Evolutionary conservation across 2,329 filamentous ascomycete species (phyloP).

Genomic region (Magnaporthales sp.): DNA sequence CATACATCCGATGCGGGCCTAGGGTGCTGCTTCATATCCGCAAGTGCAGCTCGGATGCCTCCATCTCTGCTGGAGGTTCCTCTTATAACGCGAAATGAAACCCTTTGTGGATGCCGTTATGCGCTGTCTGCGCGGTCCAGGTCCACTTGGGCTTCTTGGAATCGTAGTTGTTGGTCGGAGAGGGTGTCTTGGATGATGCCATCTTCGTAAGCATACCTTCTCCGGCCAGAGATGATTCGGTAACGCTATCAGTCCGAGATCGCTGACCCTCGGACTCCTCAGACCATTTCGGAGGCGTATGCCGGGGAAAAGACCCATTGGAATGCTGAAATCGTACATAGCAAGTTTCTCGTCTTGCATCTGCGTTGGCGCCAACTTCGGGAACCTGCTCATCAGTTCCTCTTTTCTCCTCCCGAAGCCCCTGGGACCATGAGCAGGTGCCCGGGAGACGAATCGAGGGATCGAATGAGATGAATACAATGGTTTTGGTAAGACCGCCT

Average conservation of each 20-base stretch:
- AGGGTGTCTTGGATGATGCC: neutral
- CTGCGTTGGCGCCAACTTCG: neutral
- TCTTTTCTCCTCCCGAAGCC: neutral
- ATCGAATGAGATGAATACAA: conserved; percentile 36
- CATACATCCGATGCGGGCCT: neutral
- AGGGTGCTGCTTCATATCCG: neutral
- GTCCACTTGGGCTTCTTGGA: conserved; percentile 4
- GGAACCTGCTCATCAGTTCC: neutral
- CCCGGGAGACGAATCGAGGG: conserved; percentile 24
- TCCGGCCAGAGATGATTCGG: neutral
- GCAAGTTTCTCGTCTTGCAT: neutral
- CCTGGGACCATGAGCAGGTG: conserved; percentile 12
- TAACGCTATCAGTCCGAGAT: neutral
- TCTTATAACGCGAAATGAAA: conserved; percentile 11
- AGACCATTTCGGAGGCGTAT: neutral
- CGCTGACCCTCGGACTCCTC: neutral
- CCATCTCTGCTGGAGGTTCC: neutral
- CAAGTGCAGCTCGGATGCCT: neutral
- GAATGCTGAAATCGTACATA: neutral
- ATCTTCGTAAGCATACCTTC: neutral
- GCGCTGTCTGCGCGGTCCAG: conserved; percentile 9
- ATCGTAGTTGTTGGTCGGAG: neutral
- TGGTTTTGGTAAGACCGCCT: conserved; percentile 18
- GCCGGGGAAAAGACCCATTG: neutral
- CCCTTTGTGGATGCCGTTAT: conserved; percentile 10